phyloP scores from a whole-genome alignment of 768 basidiomycete species.

The Hortiboletus flavorubellus region DNA sequence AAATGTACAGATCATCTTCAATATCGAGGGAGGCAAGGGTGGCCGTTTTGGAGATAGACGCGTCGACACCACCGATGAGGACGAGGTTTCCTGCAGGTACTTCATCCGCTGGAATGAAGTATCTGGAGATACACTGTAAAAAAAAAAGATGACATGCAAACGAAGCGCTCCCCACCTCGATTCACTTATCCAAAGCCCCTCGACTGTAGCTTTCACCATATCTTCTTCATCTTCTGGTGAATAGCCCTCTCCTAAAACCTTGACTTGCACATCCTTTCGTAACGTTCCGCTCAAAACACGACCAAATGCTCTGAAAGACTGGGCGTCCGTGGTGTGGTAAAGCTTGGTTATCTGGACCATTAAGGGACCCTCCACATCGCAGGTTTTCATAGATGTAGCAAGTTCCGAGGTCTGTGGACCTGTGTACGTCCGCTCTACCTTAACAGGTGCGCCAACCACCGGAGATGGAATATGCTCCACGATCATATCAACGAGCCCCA shows the following conservation, averaged over 20 bases:
- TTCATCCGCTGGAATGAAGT: constrained; percentile 86
- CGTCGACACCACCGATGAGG: constrained; percentile 88
- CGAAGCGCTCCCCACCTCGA: constrained; percentile 56
- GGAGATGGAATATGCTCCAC: constrained; percentile 89
- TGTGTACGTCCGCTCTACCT: constrained; percentile 83
- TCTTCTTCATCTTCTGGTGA: constrained; percentile 99
- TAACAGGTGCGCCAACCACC: constrained; percentile 49
- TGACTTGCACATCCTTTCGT: constrained; percentile 76
- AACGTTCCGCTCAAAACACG: constrained; percentile 92
- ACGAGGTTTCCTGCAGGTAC: constrained; percentile 91
- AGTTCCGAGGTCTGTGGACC: constrained; percentile 84
- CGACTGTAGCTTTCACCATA: constrained; percentile 81
- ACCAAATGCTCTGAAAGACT: constrained; percentile 94
- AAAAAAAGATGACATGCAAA: neutral
- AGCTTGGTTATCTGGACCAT: constrained; percentile 94
- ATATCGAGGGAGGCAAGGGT: constrained; percentile 73
- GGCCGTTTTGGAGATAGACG: constrained; percentile 93
- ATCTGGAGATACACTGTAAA: constrained; percentile 46
- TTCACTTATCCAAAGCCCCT: constrained; percentile 89
- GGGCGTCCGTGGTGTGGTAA: constrained; percentile 95
- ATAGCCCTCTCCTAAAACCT: constrained; percentile 97
- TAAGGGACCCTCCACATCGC: constrained; percentile 80
- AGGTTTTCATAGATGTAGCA: constrained; percentile 75
- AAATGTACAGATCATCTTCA: constrained; percentile 89
- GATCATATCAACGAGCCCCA: constrained; percentile 91